Evolutionary conservation across 1,284 basidiomycete species (phyloP), one percentile per base, ranked within the genome.

Genomic region (Ganoderma resinaceum): DNA sequence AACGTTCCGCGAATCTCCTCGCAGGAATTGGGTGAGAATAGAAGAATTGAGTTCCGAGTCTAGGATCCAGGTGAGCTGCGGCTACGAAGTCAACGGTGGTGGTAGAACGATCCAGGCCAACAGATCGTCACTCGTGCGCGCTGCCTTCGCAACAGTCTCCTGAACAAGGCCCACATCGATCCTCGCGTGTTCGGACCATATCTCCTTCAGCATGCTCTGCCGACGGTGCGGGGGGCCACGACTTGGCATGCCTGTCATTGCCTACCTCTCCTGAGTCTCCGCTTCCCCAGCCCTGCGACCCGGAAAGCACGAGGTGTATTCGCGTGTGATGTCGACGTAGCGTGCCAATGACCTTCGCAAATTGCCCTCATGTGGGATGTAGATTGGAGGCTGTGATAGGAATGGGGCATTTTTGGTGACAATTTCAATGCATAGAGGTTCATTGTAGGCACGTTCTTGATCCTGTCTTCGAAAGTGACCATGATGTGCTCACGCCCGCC

Each of bases 121-220:
- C 23, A n/a, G 58, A 60, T 60, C 58, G 35, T 42, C 58, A 42
- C 6, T 60, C 29, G 18, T n/a, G 37, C 35, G n/a, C 37, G n/a
- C 20, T 58, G 35, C 11, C 57, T 58, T 33, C 20, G 16, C 55
- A 58, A 58, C 20, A 58, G 29, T 20, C 37, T 33, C 55, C 55
- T 53, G 62, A 52, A 38, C 31, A 38, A 31, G 43, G 57, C 18
- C 38, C 49, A 57, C 55, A 55, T 62, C 61, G 66, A 63, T 63
- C 66, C 52, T 42, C 57, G 57, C 62, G 63, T 63, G 43, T 40
- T 38, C 57, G 46, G 61, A 62, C 61, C 66, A 66, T 62, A n/a
- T n/a, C 12, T 20, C 14, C 33, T 58, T n/a, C 58, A 60, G 37
- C 37, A 38, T 60, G 58, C 23, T 38, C 35, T 37, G 12, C 33